Conservation (phyloP, 139 green algal genomes). For the Asterochloris erici region DNA sequence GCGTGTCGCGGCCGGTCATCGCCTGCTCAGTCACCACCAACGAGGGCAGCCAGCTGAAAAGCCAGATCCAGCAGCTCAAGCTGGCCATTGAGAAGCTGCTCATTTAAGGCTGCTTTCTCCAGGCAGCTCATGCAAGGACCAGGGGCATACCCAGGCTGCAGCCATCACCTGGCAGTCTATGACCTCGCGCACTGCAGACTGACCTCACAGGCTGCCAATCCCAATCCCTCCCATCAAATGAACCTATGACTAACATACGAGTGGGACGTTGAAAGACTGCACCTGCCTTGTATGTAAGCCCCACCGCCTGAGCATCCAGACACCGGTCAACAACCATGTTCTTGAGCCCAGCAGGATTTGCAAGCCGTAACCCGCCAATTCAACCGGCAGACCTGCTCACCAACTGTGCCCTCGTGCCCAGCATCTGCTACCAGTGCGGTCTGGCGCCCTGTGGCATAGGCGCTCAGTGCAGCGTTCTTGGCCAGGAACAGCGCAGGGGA, state of each 20-base stretch:
- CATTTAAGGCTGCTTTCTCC: neutral
- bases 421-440: constrained; percentile 89
- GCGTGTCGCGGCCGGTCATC: constrained; percentile 94
- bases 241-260: too few relatives aligned
- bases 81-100: constrained; percentile 96
- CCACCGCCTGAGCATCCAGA: too few relatives aligned
- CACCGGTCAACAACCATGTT: too few relatives aligned
- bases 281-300: too few relatives aligned
- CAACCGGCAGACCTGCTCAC: constrained; percentile 33
- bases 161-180: too few relatives aligned
- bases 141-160: too few relatives aligned
- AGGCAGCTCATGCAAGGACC: neutral
- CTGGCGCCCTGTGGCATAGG: constrained; percentile 83
- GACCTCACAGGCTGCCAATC: too few relatives aligned
- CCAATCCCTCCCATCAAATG: too few relatives aligned
- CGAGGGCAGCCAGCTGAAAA: constrained; percentile 96
- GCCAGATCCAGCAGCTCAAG: constrained; percentile 94
- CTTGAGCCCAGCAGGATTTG: too few relatives aligned
- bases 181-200: too few relatives aligned
- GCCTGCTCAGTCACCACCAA: constrained; percentile 93
- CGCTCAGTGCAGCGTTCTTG: constrained; percentile 81
- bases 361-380: too few relatives aligned
- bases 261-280: too few relatives aligned
- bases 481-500: constrained; percentile 84
- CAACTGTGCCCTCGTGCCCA: constrained; percentile 64